These are phyloP conservation scores for Termitomyces sp. DNA, from an alignment of 768 basidiomycete genomes.

Conservation along the genomic window DNA sequence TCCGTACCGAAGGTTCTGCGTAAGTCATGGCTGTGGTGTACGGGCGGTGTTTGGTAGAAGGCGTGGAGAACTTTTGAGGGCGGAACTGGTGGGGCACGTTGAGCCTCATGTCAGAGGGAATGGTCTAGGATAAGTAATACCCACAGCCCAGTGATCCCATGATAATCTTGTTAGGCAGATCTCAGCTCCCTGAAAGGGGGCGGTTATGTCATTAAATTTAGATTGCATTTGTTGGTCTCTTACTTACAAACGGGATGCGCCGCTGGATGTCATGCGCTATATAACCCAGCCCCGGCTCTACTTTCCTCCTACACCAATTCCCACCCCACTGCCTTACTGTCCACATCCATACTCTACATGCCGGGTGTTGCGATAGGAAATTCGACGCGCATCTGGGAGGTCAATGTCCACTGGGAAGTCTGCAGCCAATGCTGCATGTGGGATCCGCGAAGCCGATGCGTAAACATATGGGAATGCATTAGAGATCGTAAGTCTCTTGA, in stretches of 20 bases:
- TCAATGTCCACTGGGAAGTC: constrained; percentile 58
- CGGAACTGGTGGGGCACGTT: background rate
- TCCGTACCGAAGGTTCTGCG: constrained; percentile 1
- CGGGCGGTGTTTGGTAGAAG: background rate
- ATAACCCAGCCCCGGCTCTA: constrained; percentile 10
- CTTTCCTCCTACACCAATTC: background rate
- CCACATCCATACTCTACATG: constrained; percentile 21
- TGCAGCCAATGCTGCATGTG: constrained; percentile 69
- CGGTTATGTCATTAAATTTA: constrained; percentile 13
- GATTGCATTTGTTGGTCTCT: constrained; percentile 12
- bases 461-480: constrained; percentile 75
- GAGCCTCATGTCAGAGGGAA: constrained; percentile 2
- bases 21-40: background rate
- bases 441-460: constrained; percentile 60
- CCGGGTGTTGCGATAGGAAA: constrained; percentile 50
- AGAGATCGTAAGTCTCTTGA: constrained; percentile 49
- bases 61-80: background rate
- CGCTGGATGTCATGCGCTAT: constrained; percentile 17
- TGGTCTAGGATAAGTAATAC: background rate
- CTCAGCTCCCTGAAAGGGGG: constrained; percentile 10
- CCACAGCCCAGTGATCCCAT: constrained; percentile 3
- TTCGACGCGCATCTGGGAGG: constrained; percentile 68
- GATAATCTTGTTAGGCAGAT: constrained; percentile 12
- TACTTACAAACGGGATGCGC: constrained; percentile 13
- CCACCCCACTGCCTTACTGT: background rate